Percentiles rank a stretch among this genome's conserved stretches.
Conservation (phyloP, 805 yeast species). For the Myxozyma vanderwaltii region DNA sequence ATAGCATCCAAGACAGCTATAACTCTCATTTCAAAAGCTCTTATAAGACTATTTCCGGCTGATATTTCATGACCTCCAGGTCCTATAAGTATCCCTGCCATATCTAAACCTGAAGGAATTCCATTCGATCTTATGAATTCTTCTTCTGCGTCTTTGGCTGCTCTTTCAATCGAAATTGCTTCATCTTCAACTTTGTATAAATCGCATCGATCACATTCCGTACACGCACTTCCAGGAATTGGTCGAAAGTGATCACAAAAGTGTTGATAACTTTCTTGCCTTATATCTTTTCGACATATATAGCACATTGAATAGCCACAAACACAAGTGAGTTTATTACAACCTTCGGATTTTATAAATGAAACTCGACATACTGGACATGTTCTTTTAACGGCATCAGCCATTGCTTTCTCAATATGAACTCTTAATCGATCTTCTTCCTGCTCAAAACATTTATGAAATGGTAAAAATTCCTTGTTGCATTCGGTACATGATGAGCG, state of each 20-base stretch:
- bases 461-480: constrained; percentile 30
- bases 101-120: constrained; percentile 20
- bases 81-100: constrained; percentile 15
- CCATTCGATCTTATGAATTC: constrained; percentile 29
- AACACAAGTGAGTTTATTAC: constrained; percentile 33
- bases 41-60: neutral
- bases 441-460: constrained; percentile 31
- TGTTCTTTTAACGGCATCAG: constrained; percentile 34
- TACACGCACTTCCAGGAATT: constrained; percentile 30
- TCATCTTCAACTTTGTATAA: constrained; percentile 34
- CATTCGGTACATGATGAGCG: constrained; percentile 32
- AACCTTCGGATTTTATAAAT: constrained; percentile 32
- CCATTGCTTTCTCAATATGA: constrained; percentile 33
- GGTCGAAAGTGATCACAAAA: constrained; percentile 32
- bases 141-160: constrained; percentile 28
- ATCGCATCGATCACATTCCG: constrained; percentile 34
- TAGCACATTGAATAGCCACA: constrained; percentile 35
- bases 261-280: constrained; percentile 28
- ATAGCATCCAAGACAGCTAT: constrained; percentile 16
- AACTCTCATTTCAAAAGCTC: neutral
- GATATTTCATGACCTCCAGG: constrained; percentile 17
- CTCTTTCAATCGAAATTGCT: constrained; percentile 26
- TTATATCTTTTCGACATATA: constrained; percentile 30
- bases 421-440: constrained; percentile 31
- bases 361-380: constrained; percentile 33